Base-by-base conservation (phyloP, 1,139 yeast genomes). In the Magnusiomyces sp. region DNA sequence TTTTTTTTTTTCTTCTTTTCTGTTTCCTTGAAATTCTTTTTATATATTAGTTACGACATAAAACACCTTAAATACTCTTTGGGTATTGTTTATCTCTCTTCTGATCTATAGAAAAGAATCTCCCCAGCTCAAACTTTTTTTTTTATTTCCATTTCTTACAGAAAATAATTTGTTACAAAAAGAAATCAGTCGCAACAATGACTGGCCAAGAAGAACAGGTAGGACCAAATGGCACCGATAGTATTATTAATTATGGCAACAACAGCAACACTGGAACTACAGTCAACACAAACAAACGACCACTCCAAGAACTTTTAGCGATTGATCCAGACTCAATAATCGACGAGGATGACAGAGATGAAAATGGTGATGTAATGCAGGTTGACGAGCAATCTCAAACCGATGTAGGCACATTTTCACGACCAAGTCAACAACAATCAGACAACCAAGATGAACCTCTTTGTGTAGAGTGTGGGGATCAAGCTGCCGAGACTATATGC, bases 401-500 rank as follows among this genome's bases (percentile, higher is more conserved):
- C 36, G 45, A n/a, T 34, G 37, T n/a, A 34, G 37, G 16, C 11
- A 34, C 16, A n/a, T 13, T 34, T 34, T n/a, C 16, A 4, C 50
- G 49, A 33, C 48, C 48, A 37, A 7, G 36, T 20, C 51, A 42
- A 33, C 51, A 51, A 23, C 36, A 34, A 27, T 39, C 13, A 20
- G 31, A 19, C 16, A 31, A 39, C 11, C 20, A 39, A 20, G 42
- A 39, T 20, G 16, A 39, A 20, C 63, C 66, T 2, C 65, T 74
- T 40, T 82, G 90, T 63, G 71, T 78, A 13, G 89, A 82, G 57
- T 83, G 90, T 62, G 76, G 76, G 34, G 86, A 83, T 60, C 84
- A 80, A 78, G 81, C 83, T 27, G 69, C 76, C 4, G 85, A 80
- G 56, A 64, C 79, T 10, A 63, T 68, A 33, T 83, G 90, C 62